These are phyloP conservation scores for Hygrophorus pudorinus DNA, from an alignment of 768 basidiomycete genomes.

Conservation along the genomic window DNA sequence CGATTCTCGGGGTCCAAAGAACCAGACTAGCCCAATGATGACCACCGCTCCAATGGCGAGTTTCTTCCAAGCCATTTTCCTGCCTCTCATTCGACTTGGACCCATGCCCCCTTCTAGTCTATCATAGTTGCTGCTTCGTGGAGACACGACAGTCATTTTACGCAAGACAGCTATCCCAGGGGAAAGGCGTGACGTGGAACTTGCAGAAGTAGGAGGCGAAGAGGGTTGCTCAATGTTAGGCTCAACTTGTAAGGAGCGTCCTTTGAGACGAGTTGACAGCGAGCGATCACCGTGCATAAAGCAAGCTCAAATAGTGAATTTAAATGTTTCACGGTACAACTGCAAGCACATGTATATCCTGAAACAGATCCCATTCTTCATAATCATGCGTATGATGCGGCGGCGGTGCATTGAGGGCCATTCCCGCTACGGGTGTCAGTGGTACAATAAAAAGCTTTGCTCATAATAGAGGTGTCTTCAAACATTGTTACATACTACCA, in stretches of 20 bases:
- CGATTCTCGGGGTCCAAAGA: constrained; percentile 44
- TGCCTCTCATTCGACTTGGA: constrained; percentile 22
- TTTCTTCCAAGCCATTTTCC: constrained; percentile 51
- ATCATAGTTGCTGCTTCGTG: constrained; percentile 22
- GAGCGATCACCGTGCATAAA: constrained; percentile 4
- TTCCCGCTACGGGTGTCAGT: too few relatives aligned
- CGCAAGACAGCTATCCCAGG: neutral
- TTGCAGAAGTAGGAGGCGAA: neutral
- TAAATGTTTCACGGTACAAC: too few relatives aligned
- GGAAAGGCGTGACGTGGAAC: constrained; percentile 1
- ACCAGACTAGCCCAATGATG: constrained; percentile 52
- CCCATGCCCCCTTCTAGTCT: constrained; percentile 34
- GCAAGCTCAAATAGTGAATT: neutral
- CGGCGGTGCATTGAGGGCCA: too few relatives aligned
- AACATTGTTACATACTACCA: too few relatives aligned
- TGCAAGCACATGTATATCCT: too few relatives aligned
- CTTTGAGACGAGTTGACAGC: neutral
- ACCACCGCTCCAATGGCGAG: constrained; percentile 48
- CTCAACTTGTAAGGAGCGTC: constrained; percentile 1
- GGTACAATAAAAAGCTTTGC: too few relatives aligned
- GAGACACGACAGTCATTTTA: constrained; percentile 14
- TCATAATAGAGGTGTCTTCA: too few relatives aligned
- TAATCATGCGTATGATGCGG: too few relatives aligned
- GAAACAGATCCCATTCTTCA: too few relatives aligned
- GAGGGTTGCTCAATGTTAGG: neutral